Evolutionary conservation across 2,329 filamentous ascomycete genomes (phyloP), one percentile per base, ranked within the genome.

Genomic region (Falciphora oryzae): DNA sequence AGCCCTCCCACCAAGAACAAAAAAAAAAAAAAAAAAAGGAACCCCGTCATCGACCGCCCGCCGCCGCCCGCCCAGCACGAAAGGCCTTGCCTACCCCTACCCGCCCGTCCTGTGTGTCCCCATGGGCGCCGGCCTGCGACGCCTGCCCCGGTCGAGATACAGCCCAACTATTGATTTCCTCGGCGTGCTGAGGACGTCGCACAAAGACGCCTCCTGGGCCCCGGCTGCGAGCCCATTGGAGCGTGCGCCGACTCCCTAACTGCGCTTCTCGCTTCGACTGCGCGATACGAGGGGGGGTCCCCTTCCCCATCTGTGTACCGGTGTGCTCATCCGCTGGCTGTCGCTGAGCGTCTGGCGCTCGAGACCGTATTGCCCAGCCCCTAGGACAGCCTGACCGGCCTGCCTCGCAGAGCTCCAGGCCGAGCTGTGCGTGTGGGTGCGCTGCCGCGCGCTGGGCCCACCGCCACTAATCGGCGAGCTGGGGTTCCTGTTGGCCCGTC

Each of bases 141-240:
- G 69, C 62, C 18, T 56, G 16, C 61, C 44, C 38, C 66, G 64
- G 63, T 65, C 69, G 57, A 67, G 64, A 53, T 64, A 66, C 67
- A 68, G 67, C 67, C 67, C 18, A 67, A 66, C 68, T 70, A 68
- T 68, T 67, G 64, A 67, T 61, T 65, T 65, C 63, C 67, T 63
- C 67, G 68, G 65, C 63, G 63, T 65, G 57, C 63, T 64, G 35
- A 67, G 64, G 65, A 67, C 66, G 73, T 77, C 67, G 68, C 71
- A 77, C 74, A 72, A 69, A 65, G 70, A 70, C 71, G 71, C 71
- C 71, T 69, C 31, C 70, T 69, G 68, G 67, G 71, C 70, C 68
- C 71, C 70, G 71, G 68, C 67, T 65, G 66, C 69, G 68, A 70
- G 67, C 69, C 70, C 69, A 76, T 76, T 75, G 73, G 72, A 71